Evolutionary conservation across 768 basidiomycete species (phyloP), one percentile per base, ranked within the genome.

Genomic region (Xerocomellus chrysenteron): DNA sequence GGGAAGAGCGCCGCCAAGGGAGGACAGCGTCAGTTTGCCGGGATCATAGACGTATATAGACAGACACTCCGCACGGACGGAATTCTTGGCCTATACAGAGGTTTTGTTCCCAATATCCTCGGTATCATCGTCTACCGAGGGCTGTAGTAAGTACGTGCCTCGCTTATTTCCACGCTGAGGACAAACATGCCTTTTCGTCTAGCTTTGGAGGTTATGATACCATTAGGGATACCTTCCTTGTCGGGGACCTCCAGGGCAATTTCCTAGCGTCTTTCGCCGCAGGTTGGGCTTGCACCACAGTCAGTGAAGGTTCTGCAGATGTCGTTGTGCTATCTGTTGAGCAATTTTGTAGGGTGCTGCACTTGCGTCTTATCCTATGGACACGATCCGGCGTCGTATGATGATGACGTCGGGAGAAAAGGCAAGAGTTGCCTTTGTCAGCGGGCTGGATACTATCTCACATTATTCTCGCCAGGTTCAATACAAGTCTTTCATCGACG

Each of bases 151-250:
- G 76, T 64, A 35, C 14, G 30, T 14, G 17, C 24, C 16, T 47
- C 24, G 2, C 14, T 45, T 19, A 16, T n/a, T 16, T 43, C n/a
- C 26, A 32, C 8, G 8, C 4, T 12, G 24, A 44, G 26, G 35
- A 41, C 47, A 17, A 19, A 50, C 42, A 11, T 24, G 2, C 44
- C 13, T n/a, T 36, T 36, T 37, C 17, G 10, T 52, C 21, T 47
- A 77, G 77, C 61, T 78, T 78, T 48, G 77, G 78, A 50, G 75
- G 74, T 13, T 79, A 78, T 57, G 77, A 79, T 59, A 76, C 69
- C 16, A 65, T 76, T 16, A 67, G 65, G 33, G 74, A 74, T 50
- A 73, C 73, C 1, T 56, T 78, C 45, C 72, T 78, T 12, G 69
- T 76, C n/a, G 76, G 75, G 11, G 58, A 52, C 43, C 63, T 77